Evolutionary conservation across 108 stramenopile species (phyloP).

Genomic region (Skeletonema potamos): DNA sequence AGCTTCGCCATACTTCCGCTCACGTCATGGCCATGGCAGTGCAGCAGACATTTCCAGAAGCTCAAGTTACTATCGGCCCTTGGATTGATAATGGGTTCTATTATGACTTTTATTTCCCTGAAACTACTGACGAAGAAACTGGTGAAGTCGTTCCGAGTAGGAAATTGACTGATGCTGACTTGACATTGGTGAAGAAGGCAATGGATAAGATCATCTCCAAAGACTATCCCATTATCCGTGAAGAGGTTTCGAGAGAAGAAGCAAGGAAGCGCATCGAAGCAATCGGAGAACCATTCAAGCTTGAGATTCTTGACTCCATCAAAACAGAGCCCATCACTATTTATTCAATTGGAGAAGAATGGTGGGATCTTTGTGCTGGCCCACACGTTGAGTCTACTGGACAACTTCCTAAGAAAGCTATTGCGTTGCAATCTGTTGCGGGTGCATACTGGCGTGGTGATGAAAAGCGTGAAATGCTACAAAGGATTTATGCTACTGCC

Average conservation of each 20-base stretch:
- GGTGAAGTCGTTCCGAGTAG: slow-evolving; percentile 62
- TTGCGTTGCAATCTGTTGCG: slow-evolving; percentile 85
- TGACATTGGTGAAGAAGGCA: slow-evolving; percentile 92
- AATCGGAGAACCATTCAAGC: slow-evolving; percentile 91
- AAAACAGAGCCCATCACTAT: slow-evolving; percentile 94
- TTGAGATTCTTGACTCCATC: slow-evolving; percentile 92
- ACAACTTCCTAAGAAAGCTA: slow-evolving; percentile 81
- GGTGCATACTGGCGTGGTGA: slow-evolving; percentile 99
- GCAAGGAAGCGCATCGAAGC: slow-evolving; percentile 81
- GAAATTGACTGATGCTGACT: slow-evolving; percentile 81
- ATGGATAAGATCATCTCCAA: slow-evolving; percentile 95
- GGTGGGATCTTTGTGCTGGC: slow-evolving; percentile 99
- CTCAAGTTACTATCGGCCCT: slow-evolving; percentile 96
- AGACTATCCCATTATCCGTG: slow-evolving; percentile 83
- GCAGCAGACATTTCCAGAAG: slow-evolving; percentile 88
- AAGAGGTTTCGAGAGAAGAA: slow-evolving; percentile 92
- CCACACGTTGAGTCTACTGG: slow-evolving; percentile 94
- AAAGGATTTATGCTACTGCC: slow-evolving; percentile 95
- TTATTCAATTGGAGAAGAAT: slow-evolving; percentile 93
- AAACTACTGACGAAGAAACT: slow-evolving; percentile 68
- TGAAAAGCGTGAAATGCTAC: slow-evolving; percentile 92
- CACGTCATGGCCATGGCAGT: slow-evolving; percentile 99
- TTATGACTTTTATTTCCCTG: slow-evolving; percentile 94
- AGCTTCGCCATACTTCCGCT: slow-evolving; percentile 93
- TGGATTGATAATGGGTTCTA: slow-evolving; percentile 99